A percentile compares a stretch with the other conserved stretches of the same genome.
Evolutionary conservation across 1,139 yeast species (phyloP).

Genomic region (Lodderomyces parapsilosis): DNA sequence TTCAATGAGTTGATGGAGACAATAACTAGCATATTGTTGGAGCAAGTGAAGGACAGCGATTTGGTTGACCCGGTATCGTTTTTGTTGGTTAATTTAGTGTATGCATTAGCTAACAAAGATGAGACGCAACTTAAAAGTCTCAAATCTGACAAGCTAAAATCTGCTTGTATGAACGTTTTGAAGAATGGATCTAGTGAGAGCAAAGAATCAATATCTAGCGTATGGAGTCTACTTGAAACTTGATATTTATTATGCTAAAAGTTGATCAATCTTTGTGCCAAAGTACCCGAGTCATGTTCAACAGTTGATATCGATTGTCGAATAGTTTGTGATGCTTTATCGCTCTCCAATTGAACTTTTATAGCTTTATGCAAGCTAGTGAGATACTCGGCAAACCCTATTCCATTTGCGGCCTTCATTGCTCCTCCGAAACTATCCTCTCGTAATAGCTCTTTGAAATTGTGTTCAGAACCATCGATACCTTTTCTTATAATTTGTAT

Average conservation of each 20-base stretch:
- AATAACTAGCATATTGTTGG: slow-evolving; percentile 23
- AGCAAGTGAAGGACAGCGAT: slow-evolving; percentile 29
- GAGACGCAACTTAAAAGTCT: neutral
- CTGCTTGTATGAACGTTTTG: slow-evolving; percentile 18
- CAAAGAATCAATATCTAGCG: slow-evolving; percentile 20
- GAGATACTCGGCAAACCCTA: slow-evolving; percentile 60
- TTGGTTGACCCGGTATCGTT: slow-evolving; percentile 37
- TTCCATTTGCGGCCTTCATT: slow-evolving; percentile 36
- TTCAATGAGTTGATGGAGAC: slow-evolving; percentile 23
- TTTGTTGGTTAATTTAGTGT: slow-evolving; percentile 31
- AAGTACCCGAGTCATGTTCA: slow-evolving; percentile 28
- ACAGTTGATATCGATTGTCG: slow-evolving; percentile 30
- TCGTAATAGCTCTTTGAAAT: slow-evolving; percentile 58
- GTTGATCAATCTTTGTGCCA: slow-evolving; percentile 42
- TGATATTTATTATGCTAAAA: slow-evolving; percentile 19
- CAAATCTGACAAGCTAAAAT: slow-evolving; percentile 16
- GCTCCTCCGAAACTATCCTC: slow-evolving; percentile 59
- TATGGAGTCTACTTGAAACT: slow-evolving; percentile 19
- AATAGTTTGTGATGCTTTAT: slow-evolving; percentile 33
- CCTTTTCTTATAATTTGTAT: slow-evolving; percentile 66
- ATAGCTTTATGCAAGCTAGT: slow-evolving; percentile 61
- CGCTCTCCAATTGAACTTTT: slow-evolving; percentile 51
- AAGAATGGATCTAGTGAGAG: slow-evolving; percentile 16
- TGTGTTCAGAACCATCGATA: slow-evolving; percentile 59
- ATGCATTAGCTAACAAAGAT: slow-evolving; percentile 19